A percentile compares a stretch with the other conserved stretches of the same genome.
phyloP scores from a whole-genome alignment of 2,329 filamentous ascomycete species.

The Alternaria consortialis region DNA sequence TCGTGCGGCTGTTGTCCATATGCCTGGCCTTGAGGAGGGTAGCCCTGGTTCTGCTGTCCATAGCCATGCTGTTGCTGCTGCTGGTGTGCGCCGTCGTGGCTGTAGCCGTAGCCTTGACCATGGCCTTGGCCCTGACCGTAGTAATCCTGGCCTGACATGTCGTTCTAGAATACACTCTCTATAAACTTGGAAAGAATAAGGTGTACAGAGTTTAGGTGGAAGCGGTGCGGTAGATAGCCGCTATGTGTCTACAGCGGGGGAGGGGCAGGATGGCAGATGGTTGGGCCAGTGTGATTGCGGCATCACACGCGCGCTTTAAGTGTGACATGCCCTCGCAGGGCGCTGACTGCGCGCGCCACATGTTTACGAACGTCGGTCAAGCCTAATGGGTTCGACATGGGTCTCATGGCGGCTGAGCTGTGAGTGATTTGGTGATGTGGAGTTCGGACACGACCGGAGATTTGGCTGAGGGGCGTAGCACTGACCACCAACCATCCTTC shows the following conservation, averaged over 20 bases:
- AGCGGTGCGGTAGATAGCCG: slow-evolving; percentile 13
- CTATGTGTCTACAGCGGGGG: slow-evolving; percentile 31
- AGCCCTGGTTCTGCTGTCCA: slow-evolving; percentile 33
- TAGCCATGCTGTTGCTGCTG: slow-evolving; percentile 34
- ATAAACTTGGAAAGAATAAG: background rate
- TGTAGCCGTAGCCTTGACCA: slow-evolving; percentile 31
- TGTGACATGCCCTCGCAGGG: slow-evolving; percentile 24
- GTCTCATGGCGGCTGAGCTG: slow-evolving; percentile 31
- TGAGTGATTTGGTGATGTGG: slow-evolving; percentile 16
- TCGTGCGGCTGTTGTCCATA: slow-evolving; percentile 41
- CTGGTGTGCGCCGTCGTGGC: slow-evolving; percentile 37
- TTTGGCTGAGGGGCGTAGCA: slow-evolving; percentile 13
- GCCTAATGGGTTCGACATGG: slow-evolving; percentile 22
- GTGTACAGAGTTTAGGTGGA: slow-evolving; percentile 7
- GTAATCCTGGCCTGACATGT: slow-evolving; percentile 44
- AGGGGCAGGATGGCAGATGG: slow-evolving; percentile 27
- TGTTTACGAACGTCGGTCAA: slow-evolving; percentile 15
- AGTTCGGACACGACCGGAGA: slow-evolving; percentile 13
- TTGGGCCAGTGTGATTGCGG: slow-evolving; percentile 26
- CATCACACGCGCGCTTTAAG: slow-evolving; percentile 35
- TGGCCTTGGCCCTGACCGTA: slow-evolving; percentile 41
- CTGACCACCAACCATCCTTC: slow-evolving; percentile 5
- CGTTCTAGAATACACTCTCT: background rate
- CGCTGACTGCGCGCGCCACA: slow-evolving; percentile 29
- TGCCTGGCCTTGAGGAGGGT: slow-evolving; percentile 31